Evolutionary conservation across 2,329 filamentous ascomycete genomes (phyloP).

Genomic region (Sporothrix curviconia): DNA sequence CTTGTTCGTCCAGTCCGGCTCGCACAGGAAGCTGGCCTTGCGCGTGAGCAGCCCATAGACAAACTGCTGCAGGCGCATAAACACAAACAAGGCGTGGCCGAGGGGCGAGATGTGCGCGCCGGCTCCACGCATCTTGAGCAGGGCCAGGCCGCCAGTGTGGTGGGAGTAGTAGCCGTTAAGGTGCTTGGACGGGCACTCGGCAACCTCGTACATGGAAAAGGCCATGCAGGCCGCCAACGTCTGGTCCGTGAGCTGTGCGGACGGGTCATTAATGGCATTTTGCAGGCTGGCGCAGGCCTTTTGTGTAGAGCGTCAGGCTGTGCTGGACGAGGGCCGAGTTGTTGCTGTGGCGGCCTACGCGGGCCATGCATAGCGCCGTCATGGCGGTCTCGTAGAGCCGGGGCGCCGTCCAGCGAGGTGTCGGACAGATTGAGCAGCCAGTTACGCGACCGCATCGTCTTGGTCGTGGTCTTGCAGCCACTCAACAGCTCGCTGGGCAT

Average conservation of each 20-base stretch:
- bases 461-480: not conserved
- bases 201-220: slow-evolving; percentile 21
- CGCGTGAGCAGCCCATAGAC: slow-evolving; percentile 16
- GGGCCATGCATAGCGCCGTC: slow-evolving; percentile 17
- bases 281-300: slow-evolving; percentile 16
- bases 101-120: slow-evolving; percentile 16
- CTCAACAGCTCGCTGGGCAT: slow-evolving; percentile 13
- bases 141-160: slow-evolving; percentile 18
- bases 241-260: slow-evolving; percentile 12
- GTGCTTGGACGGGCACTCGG: slow-evolving; percentile 18
- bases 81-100: slow-evolving; percentile 18
- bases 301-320: slow-evolving; percentile 18
- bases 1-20: slow-evolving; percentile 16
- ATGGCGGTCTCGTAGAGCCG: slow-evolving; percentile 16
- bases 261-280: slow-evolving; percentile 13
- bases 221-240: slow-evolving; percentile 21
- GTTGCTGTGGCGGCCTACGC: slow-evolving; percentile 12
- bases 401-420: slow-evolving; percentile 5
- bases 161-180: slow-evolving; percentile 19
- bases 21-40: slow-evolving; percentile 17
- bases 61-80: slow-evolving; percentile 21
- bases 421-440: slow-evolving; percentile 17
- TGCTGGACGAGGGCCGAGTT: slow-evolving; percentile 15
- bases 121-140: slow-evolving; percentile 21
- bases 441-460: slow-evolving; percentile 10